Evolutionary conservation across 768 basidiomycete species (phyloP).

Genomic region (Pleurotus eryngii): DNA sequence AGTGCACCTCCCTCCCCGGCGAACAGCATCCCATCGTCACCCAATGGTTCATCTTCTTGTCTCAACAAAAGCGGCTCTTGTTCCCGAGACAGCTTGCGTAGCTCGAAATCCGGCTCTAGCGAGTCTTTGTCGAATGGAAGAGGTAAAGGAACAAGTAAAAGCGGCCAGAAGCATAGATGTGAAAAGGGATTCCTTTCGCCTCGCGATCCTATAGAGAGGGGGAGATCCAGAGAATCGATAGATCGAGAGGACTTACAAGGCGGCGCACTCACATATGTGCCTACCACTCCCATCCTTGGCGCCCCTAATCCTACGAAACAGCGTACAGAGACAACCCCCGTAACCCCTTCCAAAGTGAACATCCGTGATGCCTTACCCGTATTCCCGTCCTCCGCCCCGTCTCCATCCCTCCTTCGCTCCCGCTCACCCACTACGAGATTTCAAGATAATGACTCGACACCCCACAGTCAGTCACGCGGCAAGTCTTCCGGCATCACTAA

Average conservation of each 20-base stretch:
- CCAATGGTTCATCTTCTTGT: slow-evolving; percentile 27
- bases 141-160: slow-evolving; percentile 2
- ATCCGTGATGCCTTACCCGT: not conserved
- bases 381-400: slow-evolving; percentile 4
- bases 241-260: not conserved
- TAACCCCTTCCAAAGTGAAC: too few relatives aligned
- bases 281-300: not conserved
- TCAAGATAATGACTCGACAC: not conserved
- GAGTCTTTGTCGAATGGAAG: slow-evolving; percentile 10
- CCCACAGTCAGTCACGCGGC: slow-evolving; percentile 1
- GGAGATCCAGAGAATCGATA: not conserved
- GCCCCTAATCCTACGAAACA: not conserved
- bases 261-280: not conserved
- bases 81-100: slow-evolving; percentile 19
- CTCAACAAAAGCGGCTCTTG: slow-evolving; percentile 10
- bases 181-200: slow-evolving; percentile 13
- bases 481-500: not conserved
- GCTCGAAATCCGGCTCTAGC: slow-evolving; percentile 1
- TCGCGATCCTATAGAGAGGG: not conserved
- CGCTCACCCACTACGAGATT: slow-evolving; percentile 1
- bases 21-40: slow-evolving; percentile 16
- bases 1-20: slow-evolving; percentile 10
- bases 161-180: slow-evolving; percentile 7
- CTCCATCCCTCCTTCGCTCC: not conserved
- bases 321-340: not conserved